Evolutionary conservation across 2,329 filamentous ascomycete genomes (phyloP).

Genomic region (Talaromyces piceae): DNA sequence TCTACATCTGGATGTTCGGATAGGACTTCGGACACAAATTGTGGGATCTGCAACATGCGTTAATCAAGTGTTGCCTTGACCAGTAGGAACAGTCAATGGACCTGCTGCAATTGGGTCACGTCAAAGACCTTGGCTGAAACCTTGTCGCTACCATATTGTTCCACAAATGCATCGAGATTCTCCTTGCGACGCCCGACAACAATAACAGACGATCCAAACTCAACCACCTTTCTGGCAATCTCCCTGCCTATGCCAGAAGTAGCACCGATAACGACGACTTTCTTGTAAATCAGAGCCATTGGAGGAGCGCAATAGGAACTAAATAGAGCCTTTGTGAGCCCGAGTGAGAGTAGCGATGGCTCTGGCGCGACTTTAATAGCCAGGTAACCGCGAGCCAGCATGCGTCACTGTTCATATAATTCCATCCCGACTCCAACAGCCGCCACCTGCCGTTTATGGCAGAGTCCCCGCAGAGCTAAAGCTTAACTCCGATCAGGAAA

Average conservation of each 20-base stretch:
- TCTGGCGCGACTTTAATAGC: not conserved
- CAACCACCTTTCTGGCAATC: constrained; percentile 42
- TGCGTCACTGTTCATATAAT: not conserved
- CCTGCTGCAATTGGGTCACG: constrained; percentile 35
- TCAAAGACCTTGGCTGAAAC: constrained; percentile 40
- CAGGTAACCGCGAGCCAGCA: not conserved
- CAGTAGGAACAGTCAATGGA: constrained; percentile 36
- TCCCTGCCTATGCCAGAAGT: constrained; percentile 45
- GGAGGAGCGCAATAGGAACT: not conserved
- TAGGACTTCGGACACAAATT: not conserved
- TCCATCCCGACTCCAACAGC: not conserved
- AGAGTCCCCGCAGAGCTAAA: not conserved
- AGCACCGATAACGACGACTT: constrained; percentile 49
- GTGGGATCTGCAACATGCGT: not conserved
- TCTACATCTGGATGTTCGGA: constrained; percentile 42
- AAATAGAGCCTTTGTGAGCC: not conserved
- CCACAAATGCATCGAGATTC: constrained; percentile 43
- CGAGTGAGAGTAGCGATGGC: not conserved
- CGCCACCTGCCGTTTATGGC: not conserved
- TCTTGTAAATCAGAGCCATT: constrained; percentile 51
- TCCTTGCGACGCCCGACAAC: constrained; percentile 50
- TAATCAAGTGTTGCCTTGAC: not conserved
- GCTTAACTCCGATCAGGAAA: not conserved
- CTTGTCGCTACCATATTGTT: constrained; percentile 37
- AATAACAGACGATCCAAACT: constrained; percentile 46